Evolutionary conservation across 1,284 basidiomycete species (phyloP), one percentile per base, ranked within the genome.

Genomic region (Singerocomus inundabilis): DNA sequence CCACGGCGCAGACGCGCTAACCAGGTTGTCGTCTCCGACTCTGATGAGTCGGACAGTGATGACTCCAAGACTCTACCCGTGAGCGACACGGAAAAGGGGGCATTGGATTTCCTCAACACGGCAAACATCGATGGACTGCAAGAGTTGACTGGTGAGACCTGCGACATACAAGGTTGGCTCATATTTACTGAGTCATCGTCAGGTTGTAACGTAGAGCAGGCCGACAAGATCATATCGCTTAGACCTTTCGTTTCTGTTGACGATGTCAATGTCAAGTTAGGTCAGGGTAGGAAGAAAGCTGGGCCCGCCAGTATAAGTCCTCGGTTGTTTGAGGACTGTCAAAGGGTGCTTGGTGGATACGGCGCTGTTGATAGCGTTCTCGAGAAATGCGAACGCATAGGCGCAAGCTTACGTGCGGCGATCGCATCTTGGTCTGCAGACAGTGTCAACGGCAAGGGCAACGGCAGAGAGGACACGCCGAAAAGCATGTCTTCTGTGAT

Each of bases 321-420:
- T 51, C 85, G 88, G 51, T 78, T 99, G 64, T 93, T 98, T 65
- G 90, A 95, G 60, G 91, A 96, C 57, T 95, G 91, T 66, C 82
- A 84, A 46, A 81, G 86, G 45, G 90, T 98, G 58, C 90, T 98
- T 70, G 79, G 86, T 55, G 93, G 93, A 3, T 99, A 98, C 64
- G 84, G 86, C 16, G 83, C 88, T 49, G 95, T 99, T 48, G 97
- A 99, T 69, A 79, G 78, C 55, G 88, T 98, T 55, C 80, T 99
- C 13, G 84, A 85, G 63, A 82, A 88, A 52, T 98, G 96, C 69
- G 95, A 98, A 68, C 72, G 75, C 41, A 93, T 95, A 59, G 96
- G 95, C 12, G 73, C 79, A 5, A 72, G 77, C 45, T 73, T 91
- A 33, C 79, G 78, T 40, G 67, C 73, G 28, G 83, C 88, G 42